Evolutionary conservation across 2,329 filamentous ascomycete genomes (phyloP), one percentile per base, ranked within the genome.

Genomic region (Onygena corvina): DNA sequence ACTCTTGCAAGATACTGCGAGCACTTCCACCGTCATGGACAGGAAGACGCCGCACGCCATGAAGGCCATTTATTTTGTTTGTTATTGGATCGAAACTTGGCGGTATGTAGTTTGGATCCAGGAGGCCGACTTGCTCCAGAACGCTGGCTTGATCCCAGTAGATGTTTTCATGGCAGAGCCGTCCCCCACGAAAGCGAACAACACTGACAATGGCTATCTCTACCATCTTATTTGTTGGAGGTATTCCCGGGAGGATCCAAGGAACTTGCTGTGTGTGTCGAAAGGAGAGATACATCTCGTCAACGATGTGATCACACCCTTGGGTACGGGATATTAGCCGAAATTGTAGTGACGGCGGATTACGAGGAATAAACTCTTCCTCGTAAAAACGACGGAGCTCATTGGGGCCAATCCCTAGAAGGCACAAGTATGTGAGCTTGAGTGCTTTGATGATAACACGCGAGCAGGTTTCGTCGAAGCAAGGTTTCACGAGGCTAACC

Each of bases 91-190:
- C 46, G 36, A 77, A 65, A 3, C 71, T 58, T 18, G 68, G 60
- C 0, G 75, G 74, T 49, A 80, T 68, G 34, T 74, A 57, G 47
- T 70, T 69, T 23, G 74, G 69, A 65, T 80, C 75, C 52, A 81
- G 52, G 53, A 80, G 55, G 0, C 77, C 77, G 3, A 77, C 66
- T 59, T 81, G 77, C 48, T 79, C 72, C 48, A 81, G 61, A 27
- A 81, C 77, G 51, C 68, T 74, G 5, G 77, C 77, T 58, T 81
- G 77, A 56, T 81, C 77, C 77, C 77, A 81, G 55, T 80, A 80
- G 3, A 80, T 59, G 49, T 76, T 70, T 57, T 80, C 76, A 45
- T 71, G 71, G 59, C 68, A 71, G 23, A 77, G 53, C 54, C 71
- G 74, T 0, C 69, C 71, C 0, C 68, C 74, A 9, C 71, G 59